Conservation (phyloP, 78 protist genomes). For the Dictyostelium firmibasis region DNA sequence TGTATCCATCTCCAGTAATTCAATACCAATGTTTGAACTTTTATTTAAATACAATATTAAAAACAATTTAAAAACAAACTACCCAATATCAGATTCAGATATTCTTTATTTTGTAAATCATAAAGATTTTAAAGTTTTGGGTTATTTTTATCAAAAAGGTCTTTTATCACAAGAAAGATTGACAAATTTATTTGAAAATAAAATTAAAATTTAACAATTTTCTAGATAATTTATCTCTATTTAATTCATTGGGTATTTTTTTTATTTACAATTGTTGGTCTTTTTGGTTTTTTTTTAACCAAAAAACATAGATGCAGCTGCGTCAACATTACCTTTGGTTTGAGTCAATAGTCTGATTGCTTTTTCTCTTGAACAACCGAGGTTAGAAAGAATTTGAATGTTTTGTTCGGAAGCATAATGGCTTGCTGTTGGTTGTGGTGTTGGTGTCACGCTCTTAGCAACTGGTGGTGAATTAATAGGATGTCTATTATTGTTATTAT, state of each 20-base stretch:
- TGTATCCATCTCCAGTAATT: neutral
- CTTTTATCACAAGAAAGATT: no score
- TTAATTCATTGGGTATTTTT: no score
- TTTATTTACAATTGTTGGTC: neutral
- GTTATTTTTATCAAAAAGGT: neutral
- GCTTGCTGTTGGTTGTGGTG: neutral
- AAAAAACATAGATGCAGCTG: conserved; percentile 74
- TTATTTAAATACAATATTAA: no score
- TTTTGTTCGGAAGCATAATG: conserved; percentile 31
- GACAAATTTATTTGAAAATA: no score
- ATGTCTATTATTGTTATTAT: neutral
- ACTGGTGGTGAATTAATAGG: neutral
- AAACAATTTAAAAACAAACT: no score
- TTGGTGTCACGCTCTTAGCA: neutral
- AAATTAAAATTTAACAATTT: no score
- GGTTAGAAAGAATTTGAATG: neutral
- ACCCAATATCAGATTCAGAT: neutral
- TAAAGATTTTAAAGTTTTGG: neutral
- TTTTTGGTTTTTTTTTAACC: neutral
- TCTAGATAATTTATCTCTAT: no score
- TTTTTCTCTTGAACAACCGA: conserved; percentile 64
- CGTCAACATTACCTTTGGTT: conserved; percentile 76
- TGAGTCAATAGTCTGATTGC: conserved; percentile 55
- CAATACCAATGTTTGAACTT: neutral
- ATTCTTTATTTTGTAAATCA: neutral